Evolutionary conservation across 164 flowering plant species (phyloP), one percentile per base, ranked within the genome.

Genomic region (Platanus orientalis): DNA sequence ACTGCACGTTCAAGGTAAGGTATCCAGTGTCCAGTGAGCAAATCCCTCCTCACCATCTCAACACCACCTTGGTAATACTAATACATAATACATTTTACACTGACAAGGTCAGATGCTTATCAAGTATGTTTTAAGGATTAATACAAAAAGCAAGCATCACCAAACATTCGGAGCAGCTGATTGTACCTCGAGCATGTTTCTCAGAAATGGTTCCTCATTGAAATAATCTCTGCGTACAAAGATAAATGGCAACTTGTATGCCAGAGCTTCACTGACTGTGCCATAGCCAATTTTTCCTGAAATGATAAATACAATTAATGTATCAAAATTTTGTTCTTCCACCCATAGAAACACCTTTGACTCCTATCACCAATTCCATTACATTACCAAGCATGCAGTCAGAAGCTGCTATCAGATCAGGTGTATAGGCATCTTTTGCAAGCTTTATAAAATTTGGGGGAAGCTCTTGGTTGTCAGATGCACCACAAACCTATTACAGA

Each of bases 251-350:
- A 88, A 59, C 80, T 85, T 94, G 77, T 75, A 94, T 53, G 99
- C 96, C 54, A 91, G 73, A 57, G 99, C 93, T 79, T 91, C 97
- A 73, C 97, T 91, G 58, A 84, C 92, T 19, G 97, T 91, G 16
- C 97, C 99, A 75, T 94, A 91, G 49, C 97, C 99, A 84, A 91
- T 94, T 84, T 94, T 89, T 60, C 97, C 99, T 94, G 88, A 44
- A 67, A 65, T 5, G 40, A 0, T 32, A 49, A 60, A 49, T 19
- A 28, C 16, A 17, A 28, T 1, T 14, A 12, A 23, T n/a, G 10
- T 53, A 45, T 34, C 52, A 42, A 48, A 40, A 34, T 17, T 20
- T 20, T 23, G 28, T 19, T n/a, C 28, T 58, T 53, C 9, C 25
- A 6, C 25, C n/a, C 34, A 39, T 16, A 10, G 19, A 24, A 53